These are phyloP conservation scores for Aspergillus ruber DNA, from an alignment of 2,329 filamentous ascomycete species.

Conservation along the genomic window DNA sequence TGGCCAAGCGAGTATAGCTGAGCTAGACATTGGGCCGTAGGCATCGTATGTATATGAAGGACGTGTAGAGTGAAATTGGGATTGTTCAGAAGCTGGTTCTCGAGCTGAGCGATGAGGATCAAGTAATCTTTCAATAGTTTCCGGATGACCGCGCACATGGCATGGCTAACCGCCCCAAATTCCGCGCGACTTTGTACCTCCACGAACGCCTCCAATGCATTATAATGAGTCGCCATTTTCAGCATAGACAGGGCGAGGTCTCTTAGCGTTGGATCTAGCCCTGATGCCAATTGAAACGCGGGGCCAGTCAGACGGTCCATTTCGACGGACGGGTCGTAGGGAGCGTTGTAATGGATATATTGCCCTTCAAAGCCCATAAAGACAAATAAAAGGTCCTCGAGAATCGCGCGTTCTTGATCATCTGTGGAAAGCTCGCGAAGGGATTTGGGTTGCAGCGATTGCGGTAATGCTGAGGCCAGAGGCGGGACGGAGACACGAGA, in stretches of 20 bases:
- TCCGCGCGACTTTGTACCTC: slow-evolving; percentile 90
- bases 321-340: slow-evolving; percentile 77
- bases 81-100: slow-evolving; percentile 86
- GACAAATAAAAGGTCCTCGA: slow-evolving; percentile 87
- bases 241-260: slow-evolving; percentile 85
- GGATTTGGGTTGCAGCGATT: slow-evolving; percentile 59
- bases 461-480: slow-evolving; percentile 60
- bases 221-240: slow-evolving; percentile 89
- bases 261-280: slow-evolving; percentile 82
- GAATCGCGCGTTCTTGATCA: slow-evolving; percentile 74
- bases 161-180: slow-evolving; percentile 91
- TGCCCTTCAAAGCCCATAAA: slow-evolving; percentile 99
- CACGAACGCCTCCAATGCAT: slow-evolving; percentile 83
- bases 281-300: slow-evolving; percentile 68
- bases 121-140: slow-evolving; percentile 90
- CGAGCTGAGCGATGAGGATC: slow-evolving; percentile 84
- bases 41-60: slow-evolving; percentile 83
- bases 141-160: slow-evolving; percentile 88
- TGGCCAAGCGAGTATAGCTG: slow-evolving; percentile 84
- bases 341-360: slow-evolving; percentile 79
- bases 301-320: slow-evolving; percentile 82
- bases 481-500: slow-evolving; percentile 58
- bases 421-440: slow-evolving; percentile 68
- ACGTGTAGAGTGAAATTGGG: slow-evolving; percentile 86
- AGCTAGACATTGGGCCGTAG: slow-evolving; percentile 82